Evolutionary conservation across 2,329 filamentous ascomycete species (phyloP).

Genomic region (Trichophyton rubrum): DNA sequence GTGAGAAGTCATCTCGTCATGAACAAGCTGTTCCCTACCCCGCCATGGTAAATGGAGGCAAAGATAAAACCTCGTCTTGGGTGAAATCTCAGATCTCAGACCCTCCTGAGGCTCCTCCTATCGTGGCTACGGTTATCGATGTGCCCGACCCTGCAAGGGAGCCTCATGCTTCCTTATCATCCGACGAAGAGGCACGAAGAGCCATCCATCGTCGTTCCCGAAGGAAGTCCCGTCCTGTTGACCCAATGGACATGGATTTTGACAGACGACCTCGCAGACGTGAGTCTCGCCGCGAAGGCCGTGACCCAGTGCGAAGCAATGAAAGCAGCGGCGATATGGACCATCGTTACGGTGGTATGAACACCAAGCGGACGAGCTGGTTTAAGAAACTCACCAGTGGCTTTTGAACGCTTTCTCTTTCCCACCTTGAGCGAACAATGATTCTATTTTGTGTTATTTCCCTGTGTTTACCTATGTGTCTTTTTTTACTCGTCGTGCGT

Average conservation of each 20-base stretch:
- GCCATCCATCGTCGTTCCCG: constrained; percentile 27
- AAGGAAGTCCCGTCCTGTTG: constrained; percentile 30
- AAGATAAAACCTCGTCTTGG: constrained; percentile 40
- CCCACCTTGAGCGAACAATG: not conserved
- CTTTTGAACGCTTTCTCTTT: not conserved
- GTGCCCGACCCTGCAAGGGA: constrained; percentile 21
- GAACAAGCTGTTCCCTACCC: constrained; percentile 12
- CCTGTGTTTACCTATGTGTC: too few species aligned
- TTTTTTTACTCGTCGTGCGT: too few species aligned
- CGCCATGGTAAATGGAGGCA: constrained; percentile 26
- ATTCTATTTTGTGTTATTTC: not conserved
- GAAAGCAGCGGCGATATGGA: constrained; percentile 31
- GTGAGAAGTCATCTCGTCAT: constrained; percentile 20
- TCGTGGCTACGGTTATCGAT: constrained; percentile 36
- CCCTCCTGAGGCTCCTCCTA: constrained; percentile 36
- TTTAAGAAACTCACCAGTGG: constrained; percentile 31
- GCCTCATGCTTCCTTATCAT: constrained; percentile 27
- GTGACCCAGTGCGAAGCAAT: constrained; percentile 27
- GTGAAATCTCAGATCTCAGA: constrained; percentile 37
- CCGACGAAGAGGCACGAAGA: constrained; percentile 32
- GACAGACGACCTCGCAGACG: constrained; percentile 25
- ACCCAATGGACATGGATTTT: constrained; percentile 29
- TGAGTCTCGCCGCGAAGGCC: constrained; percentile 21
- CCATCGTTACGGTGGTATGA: constrained; percentile 12
- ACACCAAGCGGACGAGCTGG: constrained; percentile 31